phyloP scores from a whole-genome alignment of 1,139 yeast genomes.

The Debaryomycetaceae sp. region DNA sequence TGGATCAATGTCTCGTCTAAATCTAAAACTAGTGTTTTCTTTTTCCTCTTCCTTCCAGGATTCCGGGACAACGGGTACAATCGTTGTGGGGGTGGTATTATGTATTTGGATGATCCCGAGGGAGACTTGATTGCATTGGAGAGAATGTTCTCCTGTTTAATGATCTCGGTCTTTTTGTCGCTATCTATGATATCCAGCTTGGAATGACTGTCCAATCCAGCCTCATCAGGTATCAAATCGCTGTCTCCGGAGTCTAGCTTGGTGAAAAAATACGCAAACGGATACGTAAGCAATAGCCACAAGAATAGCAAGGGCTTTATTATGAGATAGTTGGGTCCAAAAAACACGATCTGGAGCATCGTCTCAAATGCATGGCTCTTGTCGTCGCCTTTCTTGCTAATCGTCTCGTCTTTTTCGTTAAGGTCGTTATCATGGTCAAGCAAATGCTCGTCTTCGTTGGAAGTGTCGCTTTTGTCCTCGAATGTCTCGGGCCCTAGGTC shows the following conservation, averaged over 20 bases:
- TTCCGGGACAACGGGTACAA: slow-evolving; percentile 42
- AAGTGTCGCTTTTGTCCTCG: not conserved
- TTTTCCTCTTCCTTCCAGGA: slow-evolving; percentile 33
- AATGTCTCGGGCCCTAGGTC: not conserved
- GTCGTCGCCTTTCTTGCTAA: slow-evolving; percentile 3
- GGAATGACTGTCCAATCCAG: slow-evolving; percentile 1
- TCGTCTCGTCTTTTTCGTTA: slow-evolving; percentile 14
- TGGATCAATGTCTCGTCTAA: slow-evolving; percentile 93
- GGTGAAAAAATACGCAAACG: slow-evolving; percentile 12
- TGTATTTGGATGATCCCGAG: slow-evolving; percentile 45
- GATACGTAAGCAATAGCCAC: slow-evolving; percentile 19
- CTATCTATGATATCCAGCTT: slow-evolving; percentile 10
- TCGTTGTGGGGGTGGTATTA: slow-evolving; percentile 48
- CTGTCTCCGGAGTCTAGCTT: slow-evolving; percentile 1
- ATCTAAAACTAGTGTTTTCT: slow-evolving; percentile 78
- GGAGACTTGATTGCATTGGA: slow-evolving; percentile 58
- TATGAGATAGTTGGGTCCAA: slow-evolving; percentile 19
- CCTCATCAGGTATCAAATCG: not conserved
- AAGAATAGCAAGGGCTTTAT: slow-evolving; percentile 17
- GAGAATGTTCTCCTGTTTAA: slow-evolving; percentile 34
- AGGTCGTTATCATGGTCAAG: slow-evolving; percentile 8
- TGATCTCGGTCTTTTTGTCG: slow-evolving; percentile 42
- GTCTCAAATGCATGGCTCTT: slow-evolving; percentile 3
- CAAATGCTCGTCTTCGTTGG: not conserved
- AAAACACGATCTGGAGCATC: slow-evolving; percentile 10